A percentile compares a stretch with the other conserved stretches of the same genome.
Evolutionary conservation across 2,329 filamentous ascomycete species (phyloP).

Genomic region (Ceratocystis destructans): DNA sequence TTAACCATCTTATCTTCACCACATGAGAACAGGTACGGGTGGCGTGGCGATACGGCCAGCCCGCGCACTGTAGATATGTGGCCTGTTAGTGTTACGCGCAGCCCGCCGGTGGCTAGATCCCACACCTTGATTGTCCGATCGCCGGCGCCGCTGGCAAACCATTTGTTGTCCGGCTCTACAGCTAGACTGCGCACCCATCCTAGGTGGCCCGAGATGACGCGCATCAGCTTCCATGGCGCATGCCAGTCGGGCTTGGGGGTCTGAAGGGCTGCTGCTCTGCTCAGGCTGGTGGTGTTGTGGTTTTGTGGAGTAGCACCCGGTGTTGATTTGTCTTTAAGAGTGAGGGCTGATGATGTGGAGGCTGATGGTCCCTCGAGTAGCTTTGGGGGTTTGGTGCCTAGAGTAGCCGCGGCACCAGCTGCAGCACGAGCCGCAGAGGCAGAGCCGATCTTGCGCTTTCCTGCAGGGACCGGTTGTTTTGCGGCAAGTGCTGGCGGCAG

Average conservation of each 20-base stretch:
- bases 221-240: slow-evolving; percentile 94
- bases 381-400: slow-evolving; percentile 22
- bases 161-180: slow-evolving; percentile 91
- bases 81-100: slow-evolving; percentile 76
- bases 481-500: slow-evolving; percentile 66
- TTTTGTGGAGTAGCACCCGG: slow-evolving; percentile 15
- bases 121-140: slow-evolving; percentile 98
- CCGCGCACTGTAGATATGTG: slow-evolving; percentile 91
- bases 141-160: slow-evolving; percentile 91
- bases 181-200: slow-evolving; percentile 86
- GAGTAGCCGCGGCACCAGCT: slow-evolving; percentile 26
- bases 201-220: slow-evolving; percentile 90
- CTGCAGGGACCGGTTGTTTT: slow-evolving; percentile 47
- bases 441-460: slow-evolving; percentile 15
- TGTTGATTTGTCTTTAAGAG: not conserved
- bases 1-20: slow-evolving; percentile 99
- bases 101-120: slow-evolving; percentile 79
- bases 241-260: slow-evolving; percentile 81
- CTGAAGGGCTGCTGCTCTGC: slow-evolving; percentile 24
- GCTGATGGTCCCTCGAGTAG: slow-evolving; percentile 34
- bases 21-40: slow-evolving; percentile 95
- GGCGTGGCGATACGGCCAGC: slow-evolving; percentile 78
- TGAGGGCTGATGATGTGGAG: slow-evolving; percentile 23
- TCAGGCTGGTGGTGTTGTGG: slow-evolving; percentile 22
- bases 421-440: slow-evolving; percentile 1